Conservation (phyloP, 2,329 filamentous ascomycete genomes). For the Colletotrichum brevisporum region DNA sequence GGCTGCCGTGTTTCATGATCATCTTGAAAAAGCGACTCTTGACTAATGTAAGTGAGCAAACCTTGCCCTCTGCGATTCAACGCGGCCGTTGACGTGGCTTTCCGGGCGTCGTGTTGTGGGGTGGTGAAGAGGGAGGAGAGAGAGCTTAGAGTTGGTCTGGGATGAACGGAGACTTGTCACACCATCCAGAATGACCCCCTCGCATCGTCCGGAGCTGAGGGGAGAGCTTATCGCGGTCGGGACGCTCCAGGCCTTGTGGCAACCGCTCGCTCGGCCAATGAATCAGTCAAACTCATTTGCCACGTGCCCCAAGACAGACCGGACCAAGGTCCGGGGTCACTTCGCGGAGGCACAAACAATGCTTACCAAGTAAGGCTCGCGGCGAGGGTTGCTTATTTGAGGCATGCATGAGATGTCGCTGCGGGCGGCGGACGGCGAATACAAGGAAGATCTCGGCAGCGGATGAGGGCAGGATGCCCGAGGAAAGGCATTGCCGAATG, state of each 20-base stretch:
- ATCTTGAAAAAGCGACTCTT: neutral
- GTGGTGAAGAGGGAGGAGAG: neutral
- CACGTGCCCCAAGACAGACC: conserved; percentile 20
- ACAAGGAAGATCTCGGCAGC: no score
- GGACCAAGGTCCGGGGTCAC: conserved; percentile 10
- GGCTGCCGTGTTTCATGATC: conserved; percentile 6
- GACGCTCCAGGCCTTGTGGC: neutral
- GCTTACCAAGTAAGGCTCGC: neutral
- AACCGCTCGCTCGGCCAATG: conserved; percentile 10
- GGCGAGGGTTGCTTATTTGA: neutral
- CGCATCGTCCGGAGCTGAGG: conserved; percentile 20
- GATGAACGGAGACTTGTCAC: conserved; percentile 26
- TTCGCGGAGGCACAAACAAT: neutral
- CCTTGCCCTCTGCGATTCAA: neutral
- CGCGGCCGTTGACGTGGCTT: neutral
- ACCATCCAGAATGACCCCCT: conserved; percentile 5
- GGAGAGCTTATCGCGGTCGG: conserved; percentile 23
- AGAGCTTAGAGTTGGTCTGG: conserved; percentile 22
- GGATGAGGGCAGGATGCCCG: no score
- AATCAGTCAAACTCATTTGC: conserved; percentile 21
- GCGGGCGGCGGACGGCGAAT: no score
- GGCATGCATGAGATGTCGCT: neutral
- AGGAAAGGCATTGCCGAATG: no score
- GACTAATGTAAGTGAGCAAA: conserved; percentile 13
- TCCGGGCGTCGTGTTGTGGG: no score